These are phyloP conservation scores for Colletotrichum noveboracense DNA, from an alignment of 2,329 filamentous ascomycete genomes.

Conservation along the genomic window DNA sequence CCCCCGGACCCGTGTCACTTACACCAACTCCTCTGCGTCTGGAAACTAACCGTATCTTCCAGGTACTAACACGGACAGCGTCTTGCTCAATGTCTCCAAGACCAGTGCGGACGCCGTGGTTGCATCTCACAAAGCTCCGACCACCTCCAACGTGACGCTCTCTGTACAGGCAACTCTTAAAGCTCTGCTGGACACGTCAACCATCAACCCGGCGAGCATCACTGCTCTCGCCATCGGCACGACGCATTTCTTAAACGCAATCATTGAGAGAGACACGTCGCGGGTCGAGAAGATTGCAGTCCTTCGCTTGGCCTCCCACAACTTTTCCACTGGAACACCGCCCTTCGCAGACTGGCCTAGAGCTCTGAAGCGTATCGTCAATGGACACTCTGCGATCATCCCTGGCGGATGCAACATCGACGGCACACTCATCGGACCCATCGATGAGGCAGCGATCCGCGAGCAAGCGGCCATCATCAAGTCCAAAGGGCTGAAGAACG, in stretches of 20 bases:
- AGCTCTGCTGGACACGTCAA: conserved; percentile 41
- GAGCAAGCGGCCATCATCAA: conserved; percentile 25
- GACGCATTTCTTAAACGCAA: conserved; percentile 65
- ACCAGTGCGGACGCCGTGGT: conserved; percentile 15
- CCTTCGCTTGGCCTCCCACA: conserved; percentile 56
- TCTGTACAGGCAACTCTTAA: conserved; percentile 52
- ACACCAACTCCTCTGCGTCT: too few relatives aligned
- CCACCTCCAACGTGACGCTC: conserved; percentile 51
- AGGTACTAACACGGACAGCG: conserved; percentile 60
- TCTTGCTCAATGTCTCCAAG: conserved; percentile 45
- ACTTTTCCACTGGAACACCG: conserved; percentile 54
- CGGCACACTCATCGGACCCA: conserved; percentile 21
- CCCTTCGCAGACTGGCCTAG: conserved; percentile 60
- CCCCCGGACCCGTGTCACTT: neutral
- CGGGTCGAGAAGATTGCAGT: conserved; percentile 58
- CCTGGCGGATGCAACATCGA: conserved; percentile 27
- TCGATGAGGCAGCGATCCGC: conserved; percentile 15
- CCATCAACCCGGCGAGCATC: conserved; percentile 38
- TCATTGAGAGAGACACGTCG: conserved; percentile 56
- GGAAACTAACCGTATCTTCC: neutral
- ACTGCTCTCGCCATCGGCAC: conserved; percentile 58
- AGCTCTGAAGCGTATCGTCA: conserved; percentile 42
- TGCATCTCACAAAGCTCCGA: conserved; percentile 47
- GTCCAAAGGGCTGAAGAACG: conserved; percentile 34
- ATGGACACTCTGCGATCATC: conserved; percentile 25